Conservation (phyloP, 208 protist genomes). For the Wallacemonas sp. region DNA sequence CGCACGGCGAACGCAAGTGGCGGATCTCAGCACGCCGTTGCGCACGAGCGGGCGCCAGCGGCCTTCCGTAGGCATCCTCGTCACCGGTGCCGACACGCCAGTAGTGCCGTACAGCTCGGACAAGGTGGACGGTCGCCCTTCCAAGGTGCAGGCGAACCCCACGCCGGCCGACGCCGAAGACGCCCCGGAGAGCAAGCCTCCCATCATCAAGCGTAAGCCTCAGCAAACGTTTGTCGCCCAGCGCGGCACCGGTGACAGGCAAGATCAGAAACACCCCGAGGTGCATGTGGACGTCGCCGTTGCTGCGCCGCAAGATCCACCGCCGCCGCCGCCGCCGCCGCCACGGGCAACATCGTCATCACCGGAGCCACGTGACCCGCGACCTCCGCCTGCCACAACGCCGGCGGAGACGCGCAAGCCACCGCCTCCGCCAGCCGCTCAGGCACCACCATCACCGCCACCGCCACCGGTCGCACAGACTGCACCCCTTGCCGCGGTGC, state of each 20-base stretch:
- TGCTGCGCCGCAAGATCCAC: background rate
- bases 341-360: background rate
- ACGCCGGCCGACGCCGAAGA: background rate
- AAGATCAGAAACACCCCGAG: no score
- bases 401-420: background rate
- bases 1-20: background rate
- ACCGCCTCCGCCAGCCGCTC: background rate
- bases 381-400: background rate
- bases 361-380: conserved; percentile 2
- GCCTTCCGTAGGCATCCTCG: background rate
- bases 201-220: conserved; percentile 5
- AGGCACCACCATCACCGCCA: background rate
- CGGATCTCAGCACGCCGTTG: background rate
- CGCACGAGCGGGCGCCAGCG: background rate
- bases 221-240: background rate
- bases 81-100: background rate
- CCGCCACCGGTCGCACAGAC: background rate
- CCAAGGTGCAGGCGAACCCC: background rate
- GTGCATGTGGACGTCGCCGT: background rate
- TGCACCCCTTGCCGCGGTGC: no score
- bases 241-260: no score
- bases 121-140: no score
- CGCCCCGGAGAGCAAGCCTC: background rate
- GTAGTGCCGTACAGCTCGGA: no score
- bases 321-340: background rate